phyloP scores from a whole-genome alignment of 805 yeast species.

The Cyberlindnera xishuangbannaensis region DNA sequence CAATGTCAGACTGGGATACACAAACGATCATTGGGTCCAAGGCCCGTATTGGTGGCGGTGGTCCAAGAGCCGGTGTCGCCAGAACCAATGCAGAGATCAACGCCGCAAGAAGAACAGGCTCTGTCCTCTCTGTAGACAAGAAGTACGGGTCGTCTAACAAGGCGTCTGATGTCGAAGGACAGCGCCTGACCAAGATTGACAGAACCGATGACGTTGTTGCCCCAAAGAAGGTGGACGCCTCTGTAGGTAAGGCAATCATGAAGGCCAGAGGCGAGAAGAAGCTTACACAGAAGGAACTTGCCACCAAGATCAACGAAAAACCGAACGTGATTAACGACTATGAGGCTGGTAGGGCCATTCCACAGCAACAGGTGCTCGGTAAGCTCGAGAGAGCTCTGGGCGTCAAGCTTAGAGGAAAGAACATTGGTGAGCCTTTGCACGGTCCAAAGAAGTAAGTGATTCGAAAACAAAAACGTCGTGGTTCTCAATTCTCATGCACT shows the following conservation, averaged over 20 bases:
- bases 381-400: conserved; percentile 94
- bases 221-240: conserved; percentile 77
- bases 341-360: conserved; percentile 94
- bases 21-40: conserved; percentile 85
- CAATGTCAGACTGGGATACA: conserved; percentile 81
- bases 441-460: conserved; percentile 34
- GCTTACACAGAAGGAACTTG: conserved; percentile 92
- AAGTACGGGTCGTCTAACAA: conserved; percentile 69
- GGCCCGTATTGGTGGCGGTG: conserved; percentile 83
- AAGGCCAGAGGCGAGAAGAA: conserved; percentile 84
- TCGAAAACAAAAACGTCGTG: too few species aligned
- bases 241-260: conserved; percentile 83
- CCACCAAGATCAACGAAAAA: conserved; percentile 92
- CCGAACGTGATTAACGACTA: conserved; percentile 93
- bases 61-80: conserved; percentile 83
- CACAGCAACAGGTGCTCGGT: conserved; percentile 90
- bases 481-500: too few species aligned
- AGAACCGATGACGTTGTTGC: conserved; percentile 90
- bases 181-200: conserved; percentile 88
- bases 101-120: conserved; percentile 91
- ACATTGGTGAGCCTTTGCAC: conserved; percentile 81
- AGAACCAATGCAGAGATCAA: conserved; percentile 73
- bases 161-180: conserved; percentile 80
- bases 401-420: conserved; percentile 92
- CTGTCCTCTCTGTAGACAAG: conserved; percentile 87